A percentile compares a stretch with the other conserved stretches of the same genome.
Conservation (phyloP, 805 yeast genomes). For the Candida pseudoglaebosa region DNA sequence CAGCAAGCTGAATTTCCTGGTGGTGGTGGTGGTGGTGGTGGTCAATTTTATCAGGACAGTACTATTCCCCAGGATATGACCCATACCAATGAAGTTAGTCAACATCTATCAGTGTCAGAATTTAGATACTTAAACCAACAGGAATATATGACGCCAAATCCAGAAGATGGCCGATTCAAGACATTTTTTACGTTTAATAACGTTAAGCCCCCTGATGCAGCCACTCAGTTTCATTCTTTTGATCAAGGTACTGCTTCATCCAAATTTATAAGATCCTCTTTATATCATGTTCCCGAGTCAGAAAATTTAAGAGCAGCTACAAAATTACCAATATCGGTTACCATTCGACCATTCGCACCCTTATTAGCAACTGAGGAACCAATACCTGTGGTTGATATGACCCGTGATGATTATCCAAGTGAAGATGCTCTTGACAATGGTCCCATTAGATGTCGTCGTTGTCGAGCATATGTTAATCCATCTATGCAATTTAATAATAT, state of each 20-base stretch:
- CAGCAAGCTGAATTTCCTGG: neutral
- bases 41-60: neutral
- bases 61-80: constrained; percentile 3
- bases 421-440: constrained; percentile 39
- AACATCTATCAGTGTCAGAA: constrained; percentile 9
- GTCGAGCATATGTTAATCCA: constrained; percentile 88
- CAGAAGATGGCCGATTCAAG: constrained; percentile 30
- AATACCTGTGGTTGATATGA: constrained; percentile 67
- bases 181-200: constrained; percentile 71
- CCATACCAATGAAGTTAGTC: constrained; percentile 1
- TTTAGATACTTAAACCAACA: constrained; percentile 19
- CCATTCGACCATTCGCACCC: constrained; percentile 83
- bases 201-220: constrained; percentile 79
- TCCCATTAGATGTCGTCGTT: constrained; percentile 87
- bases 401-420: constrained; percentile 9
- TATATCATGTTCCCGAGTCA: constrained; percentile 78
- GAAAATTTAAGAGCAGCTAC: constrained; percentile 67
- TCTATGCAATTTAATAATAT: constrained; percentile 64
- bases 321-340: constrained; percentile 75
- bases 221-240: constrained; percentile 59
- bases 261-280: constrained; percentile 67
- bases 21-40: neutral
- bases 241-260: constrained; percentile 90
- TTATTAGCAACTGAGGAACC: constrained; percentile 44
- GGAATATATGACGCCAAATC: constrained; percentile 22